These are phyloP conservation scores for Calonectria ilicicola DNA, from an alignment of 2,329 filamentous ascomycete species.

Conservation along the genomic window DNA sequence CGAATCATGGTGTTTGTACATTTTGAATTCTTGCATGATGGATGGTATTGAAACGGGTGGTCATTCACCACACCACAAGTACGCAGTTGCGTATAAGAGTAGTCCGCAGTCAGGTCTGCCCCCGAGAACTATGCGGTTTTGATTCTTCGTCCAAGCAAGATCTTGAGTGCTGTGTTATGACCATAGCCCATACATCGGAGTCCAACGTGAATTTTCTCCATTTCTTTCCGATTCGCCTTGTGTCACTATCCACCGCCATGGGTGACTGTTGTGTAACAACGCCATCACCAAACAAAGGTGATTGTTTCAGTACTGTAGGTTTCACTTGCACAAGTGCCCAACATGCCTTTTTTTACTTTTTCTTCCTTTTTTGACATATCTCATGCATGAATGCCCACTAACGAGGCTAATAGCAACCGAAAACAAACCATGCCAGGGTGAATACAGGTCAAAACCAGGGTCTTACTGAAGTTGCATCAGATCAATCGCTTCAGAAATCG, in stretches of 20 bases:
- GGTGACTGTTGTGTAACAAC: not conserved
- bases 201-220: too few relatives aligned
- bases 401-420: too few relatives aligned
- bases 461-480: too few relatives aligned
- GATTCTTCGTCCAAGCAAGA: too few relatives aligned
- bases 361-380: too few relatives aligned
- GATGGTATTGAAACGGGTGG: not conserved
- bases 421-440: too few relatives aligned
- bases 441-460: too few relatives aligned
- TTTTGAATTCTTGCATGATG: not conserved
- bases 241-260: not conserved
- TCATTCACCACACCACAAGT: not conserved
- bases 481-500: not conserved
- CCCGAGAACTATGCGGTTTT: too few relatives aligned
- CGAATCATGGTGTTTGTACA: not conserved
- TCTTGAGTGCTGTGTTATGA: too few relatives aligned
- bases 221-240: too few relatives aligned
- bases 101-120: too few relatives aligned
- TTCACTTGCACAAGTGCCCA: not conserved
- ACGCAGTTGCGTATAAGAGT: too few relatives aligned
- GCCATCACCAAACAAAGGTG: not conserved
- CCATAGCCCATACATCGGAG: not conserved
- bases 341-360: not conserved
- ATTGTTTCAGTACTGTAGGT: not conserved
- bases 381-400: not conserved